Conservation (phyloP, 768 basidiomycete species). For the Dacryopinax primogenitus region DNA sequence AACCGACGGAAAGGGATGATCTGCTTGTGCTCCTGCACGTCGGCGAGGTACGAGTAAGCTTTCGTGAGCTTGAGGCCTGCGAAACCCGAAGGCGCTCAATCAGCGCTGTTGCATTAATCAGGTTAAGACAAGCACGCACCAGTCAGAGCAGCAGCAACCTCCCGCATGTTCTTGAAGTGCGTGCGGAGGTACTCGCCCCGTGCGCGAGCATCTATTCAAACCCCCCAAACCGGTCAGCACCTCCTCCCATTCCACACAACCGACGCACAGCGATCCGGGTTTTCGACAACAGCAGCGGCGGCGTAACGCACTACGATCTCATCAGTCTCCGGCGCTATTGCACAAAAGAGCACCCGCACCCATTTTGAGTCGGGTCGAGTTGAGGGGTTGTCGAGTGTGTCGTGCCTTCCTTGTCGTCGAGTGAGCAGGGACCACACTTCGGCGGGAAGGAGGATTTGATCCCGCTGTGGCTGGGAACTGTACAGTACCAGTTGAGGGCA, state of each 20-base stretch:
- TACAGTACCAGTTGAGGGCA: too few relatives aligned
- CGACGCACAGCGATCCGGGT: slow-evolving; percentile 86
- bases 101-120: slow-evolving; percentile 11
- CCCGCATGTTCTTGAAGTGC: slow-evolving; percentile 99
- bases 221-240: not conserved
- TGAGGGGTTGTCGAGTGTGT: not conserved
- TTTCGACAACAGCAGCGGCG: slow-evolving; percentile 68
- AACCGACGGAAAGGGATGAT: slow-evolving; percentile 93
- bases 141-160: slow-evolving; percentile 87
- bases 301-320: slow-evolving; percentile 99
- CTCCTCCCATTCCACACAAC: too few relatives aligned
- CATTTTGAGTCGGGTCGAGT: not conserved
- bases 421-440: too few relatives aligned
- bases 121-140: slow-evolving; percentile 38
- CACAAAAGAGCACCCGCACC: not conserved
- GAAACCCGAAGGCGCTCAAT: not conserved
- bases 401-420: too few relatives aligned
- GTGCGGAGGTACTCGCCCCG: slow-evolving; percentile 96
- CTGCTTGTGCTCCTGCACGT: slow-evolving; percentile 94
- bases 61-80: slow-evolving; percentile 84
- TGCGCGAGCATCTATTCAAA: slow-evolving; percentile 62
- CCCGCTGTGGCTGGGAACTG: not conserved
- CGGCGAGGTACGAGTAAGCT: slow-evolving; percentile 86
- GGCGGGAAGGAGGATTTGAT: not conserved
- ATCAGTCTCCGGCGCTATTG: too few relatives aligned